A percentile compares a stretch with the other conserved stretches of the same genome.
Evolutionary conservation across 2,329 filamentous ascomycete species (phyloP).

Genomic region (Graphilbum ipis-grandicollis): DNA sequence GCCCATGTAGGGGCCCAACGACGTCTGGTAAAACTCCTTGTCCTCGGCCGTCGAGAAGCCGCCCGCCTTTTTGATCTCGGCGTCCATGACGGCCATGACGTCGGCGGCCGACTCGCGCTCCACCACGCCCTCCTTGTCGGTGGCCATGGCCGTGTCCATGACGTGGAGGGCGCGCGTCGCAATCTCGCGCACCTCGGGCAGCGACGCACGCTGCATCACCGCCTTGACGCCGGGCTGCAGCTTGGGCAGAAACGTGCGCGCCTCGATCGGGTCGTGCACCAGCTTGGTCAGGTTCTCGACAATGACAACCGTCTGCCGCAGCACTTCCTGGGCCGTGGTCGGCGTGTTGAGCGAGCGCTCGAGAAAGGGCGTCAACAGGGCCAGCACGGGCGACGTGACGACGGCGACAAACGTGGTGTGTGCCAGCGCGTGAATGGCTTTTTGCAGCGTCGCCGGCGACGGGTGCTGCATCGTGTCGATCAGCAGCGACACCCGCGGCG

Average conservation of each 20-base stretch:
- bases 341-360: slow-evolving; percentile 90
- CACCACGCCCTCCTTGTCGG: slow-evolving; percentile 43
- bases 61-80: slow-evolving; percentile 55
- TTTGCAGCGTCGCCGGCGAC: slow-evolving; percentile 72
- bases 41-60: slow-evolving; percentile 27
- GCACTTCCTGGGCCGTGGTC: slow-evolving; percentile 77
- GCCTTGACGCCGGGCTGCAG: slow-evolving; percentile 83
- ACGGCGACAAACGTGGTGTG: slow-evolving; percentile 97
- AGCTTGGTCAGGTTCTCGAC: slow-evolving; percentile 97
- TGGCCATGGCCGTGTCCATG: slow-evolving; percentile 85
- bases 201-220: slow-evolving; percentile 72
- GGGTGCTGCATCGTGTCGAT: slow-evolving; percentile 94
- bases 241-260: slow-evolving; percentile 86
- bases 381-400: slow-evolving; percentile 88
- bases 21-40: slow-evolving; percentile 41
- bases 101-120: slow-evolving; percentile 55
- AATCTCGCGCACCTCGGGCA: slow-evolving; percentile 87
- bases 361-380: slow-evolving; percentile 82
- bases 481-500: slow-evolving; percentile 76
- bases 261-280: slow-evolving; percentile 88
- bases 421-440: slow-evolving; percentile 90
- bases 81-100: slow-evolving; percentile 56
- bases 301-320: slow-evolving; percentile 90
- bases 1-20: slow-evolving; percentile 57
- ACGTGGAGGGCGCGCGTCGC: slow-evolving; percentile 67